These are phyloP conservation scores for Micractinium conductrix DNA, from an alignment of 139 green algal genomes.

Conservation along the genomic window DNA sequence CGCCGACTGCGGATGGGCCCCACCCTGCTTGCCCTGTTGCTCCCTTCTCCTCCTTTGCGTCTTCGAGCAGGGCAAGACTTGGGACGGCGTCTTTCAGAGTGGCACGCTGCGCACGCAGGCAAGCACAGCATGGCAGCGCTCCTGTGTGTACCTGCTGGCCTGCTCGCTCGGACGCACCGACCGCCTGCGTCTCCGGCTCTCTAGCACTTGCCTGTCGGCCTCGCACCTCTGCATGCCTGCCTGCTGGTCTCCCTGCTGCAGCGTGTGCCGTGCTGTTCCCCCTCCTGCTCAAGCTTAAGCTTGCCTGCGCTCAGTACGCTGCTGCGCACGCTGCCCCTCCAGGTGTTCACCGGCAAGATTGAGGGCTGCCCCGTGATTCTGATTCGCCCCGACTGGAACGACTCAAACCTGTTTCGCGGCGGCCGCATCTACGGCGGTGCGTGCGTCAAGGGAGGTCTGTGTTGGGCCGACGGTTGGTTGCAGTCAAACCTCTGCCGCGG, in stretches of 20 bases:
- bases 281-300: neutral
- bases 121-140: slow-evolving; percentile 32
- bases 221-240: too few relatives aligned
- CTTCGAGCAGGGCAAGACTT: slow-evolving; percentile 48
- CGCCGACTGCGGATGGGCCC: neutral
- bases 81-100: slow-evolving; percentile 73
- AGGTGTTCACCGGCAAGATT: slow-evolving; percentile 53
- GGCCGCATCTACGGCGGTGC: slow-evolving; percentile 88
- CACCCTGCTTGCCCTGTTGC: neutral
- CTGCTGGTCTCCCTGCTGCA: too few relatives aligned
- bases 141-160: neutral
- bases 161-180: too few relatives aligned
- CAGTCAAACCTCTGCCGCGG: too few relatives aligned
- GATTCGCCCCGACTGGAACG: slow-evolving; percentile 70
- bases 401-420: slow-evolving; percentile 81
- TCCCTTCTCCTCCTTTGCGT: neutral
- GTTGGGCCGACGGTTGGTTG: neutral
- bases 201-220: neutral
- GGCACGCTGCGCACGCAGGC: slow-evolving; percentile 61
- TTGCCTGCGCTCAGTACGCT: slow-evolving; percentile 38
- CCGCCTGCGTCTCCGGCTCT: too few relatives aligned
- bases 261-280: too few relatives aligned
- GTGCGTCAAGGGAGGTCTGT: neutral
- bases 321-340: slow-evolving; percentile 52
- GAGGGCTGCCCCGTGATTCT: slow-evolving; percentile 69